A percentile compares a stretch with the other conserved stretches of the same genome.
These are phyloP conservation scores for Emericellopsis atlantica DNA, from an alignment of 2,329 filamentous ascomycete genomes.

Conservation along the genomic window DNA sequence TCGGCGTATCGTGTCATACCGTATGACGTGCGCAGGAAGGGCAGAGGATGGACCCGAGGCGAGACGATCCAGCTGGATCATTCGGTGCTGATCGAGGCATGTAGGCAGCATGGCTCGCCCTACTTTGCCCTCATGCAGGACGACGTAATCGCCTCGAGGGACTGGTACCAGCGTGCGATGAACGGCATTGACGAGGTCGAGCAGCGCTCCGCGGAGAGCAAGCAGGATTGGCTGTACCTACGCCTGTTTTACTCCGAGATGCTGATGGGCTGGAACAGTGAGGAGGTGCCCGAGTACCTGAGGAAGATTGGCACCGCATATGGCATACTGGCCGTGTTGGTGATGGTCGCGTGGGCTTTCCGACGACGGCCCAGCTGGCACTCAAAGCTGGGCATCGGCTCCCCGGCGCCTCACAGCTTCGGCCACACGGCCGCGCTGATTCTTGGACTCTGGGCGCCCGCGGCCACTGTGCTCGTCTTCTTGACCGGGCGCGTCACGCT, in stretches of 20 bases:
- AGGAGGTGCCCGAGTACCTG: constrained; percentile 17
- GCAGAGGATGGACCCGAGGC: constrained; percentile 13
- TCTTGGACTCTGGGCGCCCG: constrained; percentile 17
- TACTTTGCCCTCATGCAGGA: constrained; percentile 25
- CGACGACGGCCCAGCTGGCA: not conserved
- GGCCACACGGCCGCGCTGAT: constrained; percentile 11
- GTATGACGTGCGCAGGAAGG: constrained; percentile 10
- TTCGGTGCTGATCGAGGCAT: constrained; percentile 18
- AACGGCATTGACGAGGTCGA: constrained; percentile 15
- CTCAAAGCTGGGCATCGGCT: not conserved
- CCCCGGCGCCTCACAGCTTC: constrained; percentile 8
- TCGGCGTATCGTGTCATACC: constrained; percentile 7
- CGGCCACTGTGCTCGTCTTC: constrained; percentile 16
- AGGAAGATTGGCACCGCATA: constrained; percentile 14
- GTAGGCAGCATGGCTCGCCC: constrained; percentile 11
- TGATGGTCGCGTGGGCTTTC: constrained; percentile 2
- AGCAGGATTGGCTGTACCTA: constrained; percentile 20
- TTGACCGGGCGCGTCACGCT: constrained; percentile 13
- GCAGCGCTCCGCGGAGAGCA: constrained; percentile 5
- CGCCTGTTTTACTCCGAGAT: constrained; percentile 24
- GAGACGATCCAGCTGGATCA: constrained; percentile 21
- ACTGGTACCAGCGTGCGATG: constrained; percentile 18
- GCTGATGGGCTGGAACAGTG: constrained; percentile 23
- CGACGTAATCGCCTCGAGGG: constrained; percentile 19
- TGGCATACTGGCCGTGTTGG: constrained; percentile 7